A percentile compares a stretch with the other conserved stretches of the same genome.
Conservation (phyloP, 1,284 basidiomycete genomes). For the Malassezia caprae region DNA sequence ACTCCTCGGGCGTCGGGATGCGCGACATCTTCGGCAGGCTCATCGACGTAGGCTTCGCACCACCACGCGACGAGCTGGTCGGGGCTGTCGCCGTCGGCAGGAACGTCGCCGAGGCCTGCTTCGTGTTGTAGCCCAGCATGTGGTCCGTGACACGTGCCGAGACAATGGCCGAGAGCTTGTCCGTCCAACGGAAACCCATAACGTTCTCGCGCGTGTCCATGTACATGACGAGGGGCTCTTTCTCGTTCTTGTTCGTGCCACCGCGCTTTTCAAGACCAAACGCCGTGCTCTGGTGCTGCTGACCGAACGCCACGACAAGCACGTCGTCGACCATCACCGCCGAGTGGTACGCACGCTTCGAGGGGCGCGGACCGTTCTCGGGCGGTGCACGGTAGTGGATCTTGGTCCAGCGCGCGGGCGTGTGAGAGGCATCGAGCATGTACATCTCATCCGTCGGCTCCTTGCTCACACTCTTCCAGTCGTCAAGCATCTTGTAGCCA, state of each 20-base stretch:
- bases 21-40: slow-evolving; percentile 3
- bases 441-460: slow-evolving; percentile 30
- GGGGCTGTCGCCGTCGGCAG: not conserved
- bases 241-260: slow-evolving; percentile 5
- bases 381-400: slow-evolving; percentile 14
- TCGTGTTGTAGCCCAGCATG: not conserved
- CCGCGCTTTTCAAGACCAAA: slow-evolving; percentile 14
- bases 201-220: slow-evolving; percentile 19
- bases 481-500: slow-evolving; percentile 27
- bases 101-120: not conserved
- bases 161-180: slow-evolving; percentile 28
- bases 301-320: slow-evolving; percentile 44
- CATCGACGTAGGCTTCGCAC: not conserved
- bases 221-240: slow-evolving; percentile 10
- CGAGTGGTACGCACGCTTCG: slow-evolving; percentile 44
- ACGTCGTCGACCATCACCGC: slow-evolving; percentile 34
- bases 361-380: slow-evolving; percentile 7
- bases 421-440: slow-evolving; percentile 27
- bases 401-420: slow-evolving; percentile 26
- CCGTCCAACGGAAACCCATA: slow-evolving; percentile 33
- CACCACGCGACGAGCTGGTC: not conserved
- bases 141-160: slow-evolving; percentile 15
- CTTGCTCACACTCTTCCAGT: slow-evolving; percentile 17
- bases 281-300: slow-evolving; percentile 13
- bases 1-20: slow-evolving; percentile 3